Percentiles rank a stretch among this genome's conserved stretches.
Conservation (phyloP, 345 rosid genomes). For the thale cress (Arabidopsis thaliana) region DNA sequence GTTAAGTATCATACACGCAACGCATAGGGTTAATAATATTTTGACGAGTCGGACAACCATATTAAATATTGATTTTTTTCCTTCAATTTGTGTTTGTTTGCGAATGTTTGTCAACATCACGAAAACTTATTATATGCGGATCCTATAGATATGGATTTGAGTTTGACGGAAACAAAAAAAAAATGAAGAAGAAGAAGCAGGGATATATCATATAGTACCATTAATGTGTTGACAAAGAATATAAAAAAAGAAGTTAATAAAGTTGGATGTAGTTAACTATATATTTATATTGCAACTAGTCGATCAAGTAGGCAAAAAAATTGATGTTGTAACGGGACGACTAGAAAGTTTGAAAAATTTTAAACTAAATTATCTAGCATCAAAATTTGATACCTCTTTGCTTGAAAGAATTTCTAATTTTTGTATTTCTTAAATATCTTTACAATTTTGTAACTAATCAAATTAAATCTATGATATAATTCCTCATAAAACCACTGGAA, state of each 20-base stretch:
- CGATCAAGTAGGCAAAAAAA: not conserved
- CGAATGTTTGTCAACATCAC: not conserved
- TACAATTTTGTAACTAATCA: too few relatives aligned
- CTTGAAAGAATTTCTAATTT: too few relatives aligned
- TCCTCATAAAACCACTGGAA: not conserved
- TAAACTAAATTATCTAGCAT: not conserved
- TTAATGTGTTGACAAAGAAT: too few relatives aligned
- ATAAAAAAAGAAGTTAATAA: not conserved
- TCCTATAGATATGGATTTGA: too few relatives aligned
- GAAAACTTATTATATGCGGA: too few relatives aligned
- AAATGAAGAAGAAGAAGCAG: too few relatives aligned
- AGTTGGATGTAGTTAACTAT: not conserved
- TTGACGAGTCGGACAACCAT: not conserved
- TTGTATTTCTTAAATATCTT: too few relatives aligned
- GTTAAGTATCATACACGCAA: not conserved
- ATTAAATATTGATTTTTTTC: not conserved
- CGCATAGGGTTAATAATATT: not conserved
- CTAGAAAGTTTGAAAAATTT: not conserved
- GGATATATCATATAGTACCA: too few relatives aligned
- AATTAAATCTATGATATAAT: too few relatives aligned
- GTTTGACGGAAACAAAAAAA: too few relatives aligned
- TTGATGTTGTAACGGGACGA: slow-evolving; percentile 12
- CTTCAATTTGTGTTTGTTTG: not conserved
- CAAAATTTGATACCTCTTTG: not conserved
- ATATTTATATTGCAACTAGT: not conserved